Base-by-base conservation (phyloP, 75 land plant genomes). In the Ceratopteris richardii region DNA sequence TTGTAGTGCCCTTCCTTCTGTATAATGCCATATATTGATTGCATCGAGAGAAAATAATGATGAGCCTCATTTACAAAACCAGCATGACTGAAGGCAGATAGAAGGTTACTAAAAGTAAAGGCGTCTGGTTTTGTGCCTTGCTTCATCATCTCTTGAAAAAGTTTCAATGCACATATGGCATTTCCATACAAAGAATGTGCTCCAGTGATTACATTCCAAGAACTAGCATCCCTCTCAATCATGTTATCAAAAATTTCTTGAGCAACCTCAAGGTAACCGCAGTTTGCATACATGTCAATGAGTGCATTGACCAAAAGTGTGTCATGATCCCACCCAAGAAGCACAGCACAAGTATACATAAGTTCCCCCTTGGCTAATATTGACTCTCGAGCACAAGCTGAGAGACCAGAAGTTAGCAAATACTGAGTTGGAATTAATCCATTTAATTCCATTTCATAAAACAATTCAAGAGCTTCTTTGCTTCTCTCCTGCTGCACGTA, bases 171-270 rank as follows among this genome's bases (percentile, higher is more conserved):
- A 28, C 80, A 74, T 0, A 17, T 29, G 18, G 63, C 66, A 30
- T 69, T 33, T 24, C 91, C 92, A 69, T 81, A 83, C 60, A 72
- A 43, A 9, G 88, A 65, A 55, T 87, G 84, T 21, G 73, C 92
- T 40, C 69, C 61, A 56, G 84, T 78, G 74, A 84, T 70, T 26
- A 82, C 62, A 68, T 84, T 87, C 82, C 84, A 87, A 14, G 88
- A 81, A 41, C 84, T 68, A 31, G 58, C 52, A 58, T 83, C 76
- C 48, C 39, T 65, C 28, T 67, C 47, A 14, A 27, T 39, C 69
- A 78, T 66, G 29, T 10, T 33, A 28, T 78, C 78, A 71, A 87
- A 87, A 0, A 81, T 71, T 25, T 67, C 46, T 14, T 68, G 68
- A 0, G 92, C 88, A 59, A 75, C 75, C 37, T 60, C 61, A 20